Evolutionary conservation across 179 eudicot species (phyloP).

Genomic region (Vitellaria paradoxa): DNA sequence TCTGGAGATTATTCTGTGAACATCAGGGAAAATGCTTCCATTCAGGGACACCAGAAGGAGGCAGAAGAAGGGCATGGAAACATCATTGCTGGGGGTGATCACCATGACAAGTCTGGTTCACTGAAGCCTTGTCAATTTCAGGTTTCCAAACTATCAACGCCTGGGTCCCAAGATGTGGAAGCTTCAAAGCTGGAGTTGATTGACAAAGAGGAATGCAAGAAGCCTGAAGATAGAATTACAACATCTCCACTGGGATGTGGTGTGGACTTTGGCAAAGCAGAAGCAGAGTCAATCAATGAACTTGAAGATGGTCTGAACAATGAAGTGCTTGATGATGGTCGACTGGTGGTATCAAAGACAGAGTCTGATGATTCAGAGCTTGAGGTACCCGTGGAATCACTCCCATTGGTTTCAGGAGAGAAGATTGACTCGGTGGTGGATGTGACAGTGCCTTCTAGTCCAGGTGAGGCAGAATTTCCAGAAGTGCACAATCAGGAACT

Average conservation of each 20-base stretch:
- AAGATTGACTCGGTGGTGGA: background rate
- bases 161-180: background rate
- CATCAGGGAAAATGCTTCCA: background rate
- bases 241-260: background rate
- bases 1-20: background rate
- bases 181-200: constrained; percentile 7
- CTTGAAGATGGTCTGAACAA: background rate
- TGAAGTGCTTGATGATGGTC: background rate
- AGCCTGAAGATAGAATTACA: background rate
- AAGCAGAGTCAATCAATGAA: background rate
- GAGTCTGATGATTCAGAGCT: background rate
- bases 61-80: background rate
- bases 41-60: background rate
- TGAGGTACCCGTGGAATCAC: background rate
- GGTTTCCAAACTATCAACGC: background rate
- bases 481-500: constrained; percentile 14
- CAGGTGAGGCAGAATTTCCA: constrained; percentile 16
- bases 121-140: background rate
- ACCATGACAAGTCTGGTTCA: background rate
- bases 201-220: constrained; percentile 10
- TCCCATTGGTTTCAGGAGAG: background rate
- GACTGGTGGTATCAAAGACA: background rate
- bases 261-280: background rate
- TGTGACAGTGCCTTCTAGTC: background rate
- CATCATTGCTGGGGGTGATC: background rate